phyloP scores from a whole-genome alignment of 345 rosid genomes.

The Erucastrum elatum region DNA sequence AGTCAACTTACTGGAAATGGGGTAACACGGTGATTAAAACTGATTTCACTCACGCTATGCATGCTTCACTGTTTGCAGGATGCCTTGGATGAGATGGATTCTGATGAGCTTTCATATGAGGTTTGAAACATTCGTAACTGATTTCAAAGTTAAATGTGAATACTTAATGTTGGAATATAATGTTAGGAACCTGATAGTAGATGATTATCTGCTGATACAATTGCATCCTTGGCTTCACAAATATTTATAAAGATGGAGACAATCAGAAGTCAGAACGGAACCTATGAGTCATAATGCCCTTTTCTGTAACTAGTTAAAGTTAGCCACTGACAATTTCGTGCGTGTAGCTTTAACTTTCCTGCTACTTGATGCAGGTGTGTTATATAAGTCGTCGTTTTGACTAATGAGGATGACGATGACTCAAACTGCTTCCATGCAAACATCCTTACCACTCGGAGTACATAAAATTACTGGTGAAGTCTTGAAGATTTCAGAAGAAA shows the following conservation, averaged over 20 bases:
- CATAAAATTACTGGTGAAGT: conserved; percentile 79
- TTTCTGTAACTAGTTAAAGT: conserved; percentile 5
- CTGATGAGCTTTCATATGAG: conserved; percentile 90
- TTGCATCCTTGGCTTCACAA: conserved; percentile 76
- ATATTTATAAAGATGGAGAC: conserved; percentile 46
- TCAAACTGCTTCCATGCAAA: conserved; percentile 80
- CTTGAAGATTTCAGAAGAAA: too few species aligned
- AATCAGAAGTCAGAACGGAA: conserved; percentile 73
- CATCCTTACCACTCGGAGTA: conserved; percentile 93
- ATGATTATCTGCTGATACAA: conserved; percentile 77
- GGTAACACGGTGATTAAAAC: neutral
- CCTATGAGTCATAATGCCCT: conserved; percentile 74
- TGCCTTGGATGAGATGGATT: conserved; percentile 65
- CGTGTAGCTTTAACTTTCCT: neutral
- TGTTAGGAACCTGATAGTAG: conserved; percentile 73
- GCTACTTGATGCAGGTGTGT: conserved; percentile 64
- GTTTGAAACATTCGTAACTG: conserved; percentile 39
- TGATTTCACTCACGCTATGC: conserved; percentile 7
- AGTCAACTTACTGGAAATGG: neutral
- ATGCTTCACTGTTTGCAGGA: conserved; percentile 49
- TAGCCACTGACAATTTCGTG: neutral
- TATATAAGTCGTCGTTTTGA: conserved; percentile 70
- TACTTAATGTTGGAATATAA: neutral
- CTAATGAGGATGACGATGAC: conserved; percentile 77
- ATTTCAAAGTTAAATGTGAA: neutral